Conservation (phyloP, 768 basidiomycete species). For the Boletus reticulatus region DNA sequence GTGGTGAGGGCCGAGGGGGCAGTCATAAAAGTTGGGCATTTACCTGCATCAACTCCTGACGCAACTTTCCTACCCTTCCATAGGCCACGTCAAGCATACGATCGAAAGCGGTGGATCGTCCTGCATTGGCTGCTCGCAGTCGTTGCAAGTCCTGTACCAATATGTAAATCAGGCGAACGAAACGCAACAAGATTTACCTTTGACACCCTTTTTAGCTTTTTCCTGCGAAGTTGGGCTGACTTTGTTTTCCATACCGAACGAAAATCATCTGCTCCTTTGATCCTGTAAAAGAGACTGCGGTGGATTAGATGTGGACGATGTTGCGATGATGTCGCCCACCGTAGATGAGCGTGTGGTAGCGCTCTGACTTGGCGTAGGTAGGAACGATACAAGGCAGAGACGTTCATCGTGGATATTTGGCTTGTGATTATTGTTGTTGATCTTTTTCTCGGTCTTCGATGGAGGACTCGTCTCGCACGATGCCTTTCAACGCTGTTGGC, state of each 20-base stretch:
- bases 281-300: conserved; percentile 59
- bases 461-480: conserved; percentile 6
- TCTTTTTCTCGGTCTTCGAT: not conserved
- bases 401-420: not conserved
- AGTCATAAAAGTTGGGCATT: not conserved
- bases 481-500: not conserved
- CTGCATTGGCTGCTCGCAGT: conserved; percentile 53
- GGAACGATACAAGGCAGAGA: conserved; percentile 36
- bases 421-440: not conserved
- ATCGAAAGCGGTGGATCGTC: conserved; percentile 48
- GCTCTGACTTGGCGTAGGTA: conserved; percentile 40
- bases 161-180: not conserved
- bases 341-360: conserved; percentile 47
- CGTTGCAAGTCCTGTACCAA: conserved; percentile 48
- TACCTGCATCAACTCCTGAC: conserved; percentile 68
- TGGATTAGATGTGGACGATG: not conserved
- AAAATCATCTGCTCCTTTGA: conserved; percentile 59
- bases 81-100: conserved; percentile 69
- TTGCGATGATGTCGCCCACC: conserved; percentile 30
- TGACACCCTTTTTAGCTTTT: conserved; percentile 47
- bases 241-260: conserved; percentile 42
- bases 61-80: conserved; percentile 70
- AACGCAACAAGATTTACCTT: conserved; percentile 39
- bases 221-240: conserved; percentile 29
- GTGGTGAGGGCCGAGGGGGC: conserved; percentile 5